These are phyloP conservation scores for Pythium coloratum DNA, from an alignment of 352 stramenopile species.

Conservation along the genomic window DNA sequence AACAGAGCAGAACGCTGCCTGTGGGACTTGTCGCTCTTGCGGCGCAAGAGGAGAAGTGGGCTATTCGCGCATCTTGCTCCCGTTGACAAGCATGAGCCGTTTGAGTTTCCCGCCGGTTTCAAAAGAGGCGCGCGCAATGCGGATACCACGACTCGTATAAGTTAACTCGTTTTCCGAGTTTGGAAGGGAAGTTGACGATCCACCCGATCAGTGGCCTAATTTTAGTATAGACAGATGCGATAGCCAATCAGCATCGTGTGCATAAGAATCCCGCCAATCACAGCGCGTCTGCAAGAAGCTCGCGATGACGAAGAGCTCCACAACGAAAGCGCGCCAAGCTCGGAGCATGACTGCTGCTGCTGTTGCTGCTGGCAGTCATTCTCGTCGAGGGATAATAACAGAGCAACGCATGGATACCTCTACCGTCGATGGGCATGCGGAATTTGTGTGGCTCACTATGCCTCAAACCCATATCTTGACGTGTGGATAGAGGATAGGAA, in stretches of 20 bases:
- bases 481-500: no score
- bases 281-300: neutral
- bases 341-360: neutral
- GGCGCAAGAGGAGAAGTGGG: constrained; percentile 26
- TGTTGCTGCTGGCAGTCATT: neutral
- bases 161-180: neutral
- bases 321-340: neutral
- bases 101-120: constrained; percentile 24
- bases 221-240: neutral
- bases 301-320: neutral
- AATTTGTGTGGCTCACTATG: neutral
- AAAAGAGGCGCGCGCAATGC: constrained; percentile 8
- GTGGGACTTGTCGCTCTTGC: constrained; percentile 21
- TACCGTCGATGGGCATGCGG: neutral
- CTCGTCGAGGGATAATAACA: neutral
- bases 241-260: constrained; percentile 33
- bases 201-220: constrained; percentile 4
- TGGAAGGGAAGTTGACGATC: constrained; percentile 10
- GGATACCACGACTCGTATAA: neutral
- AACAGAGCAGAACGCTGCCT: neutral
- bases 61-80: neutral
- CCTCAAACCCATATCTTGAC: no score
- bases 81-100: neutral
- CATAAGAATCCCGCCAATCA: constrained; percentile 42
- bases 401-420: neutral